Base-by-base conservation (phyloP, 768 basidiomycete genomes). In the Mycena alexandri region DNA sequence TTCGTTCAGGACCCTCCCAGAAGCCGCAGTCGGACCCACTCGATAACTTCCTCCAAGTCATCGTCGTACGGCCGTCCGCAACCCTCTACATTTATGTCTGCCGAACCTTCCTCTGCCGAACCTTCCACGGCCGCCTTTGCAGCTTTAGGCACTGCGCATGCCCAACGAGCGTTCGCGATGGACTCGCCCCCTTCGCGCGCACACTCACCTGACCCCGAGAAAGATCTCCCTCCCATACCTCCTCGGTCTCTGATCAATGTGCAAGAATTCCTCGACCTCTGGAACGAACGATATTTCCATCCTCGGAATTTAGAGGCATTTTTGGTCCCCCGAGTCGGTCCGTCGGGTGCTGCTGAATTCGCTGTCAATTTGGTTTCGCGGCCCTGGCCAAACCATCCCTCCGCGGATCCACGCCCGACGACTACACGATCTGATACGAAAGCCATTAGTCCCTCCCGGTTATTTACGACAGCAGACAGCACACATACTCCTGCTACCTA, bases 231-330 rank as follows among this genome's bases (percentile, higher is more conserved):
- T 6, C 12, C 63, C 22, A 22, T 10, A 10, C 16, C 43, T 48
- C 59, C 44, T 2, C 53, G 16, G 5, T 25, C 43, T 53, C 43
- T 48, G 8, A 33, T 21, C 3, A 59, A 38, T n/a, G 70, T 71
- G 1, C 58, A 52, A 34, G 65, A 63, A 17, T 64, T 71, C 38
- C 38, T 71, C 42, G 46, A 25, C 12, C 58, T 71, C 33, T 71
- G 70, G 70, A 71, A 71, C 47, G 42, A 61, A 14, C 53, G 59
- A 3, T 71, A 71, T n/a, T 71, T 71, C 58, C 47, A 51, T 34
- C 62, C 65, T 9, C 50, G 70, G 36, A 51, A 65, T 41, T 19
- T 71, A 9, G 56, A 67, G 41, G 70, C 46, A 12, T 48, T 36
- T 13, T 16, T 71, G 41, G 70, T 57, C 22, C 70, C 16, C 14